Conservation (phyloP, 116 monocot genomes). For the Phalaenopsis hybrid region DNA sequence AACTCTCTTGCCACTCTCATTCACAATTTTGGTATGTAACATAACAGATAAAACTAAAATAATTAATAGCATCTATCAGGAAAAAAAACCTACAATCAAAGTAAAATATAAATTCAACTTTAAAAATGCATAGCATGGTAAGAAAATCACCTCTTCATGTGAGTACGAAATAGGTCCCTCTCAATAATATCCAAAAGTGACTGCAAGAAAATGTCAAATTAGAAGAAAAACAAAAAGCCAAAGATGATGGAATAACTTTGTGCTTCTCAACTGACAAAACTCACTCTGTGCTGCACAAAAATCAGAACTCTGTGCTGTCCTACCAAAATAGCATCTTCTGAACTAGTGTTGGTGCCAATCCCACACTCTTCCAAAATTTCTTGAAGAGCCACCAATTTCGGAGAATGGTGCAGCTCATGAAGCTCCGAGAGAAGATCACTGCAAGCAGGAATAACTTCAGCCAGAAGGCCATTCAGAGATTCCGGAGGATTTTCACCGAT, state of each 20-base stretch:
- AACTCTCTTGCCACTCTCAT: background rate
- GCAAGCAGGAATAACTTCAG: conserved; percentile 45
- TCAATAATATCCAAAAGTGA: conserved; percentile 87
- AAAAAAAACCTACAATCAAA: too few species aligned
- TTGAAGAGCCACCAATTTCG: conserved; percentile 90
- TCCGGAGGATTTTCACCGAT: conserved; percentile 62
- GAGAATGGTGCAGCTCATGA: conserved; percentile 79
- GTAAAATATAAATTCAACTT: background rate
- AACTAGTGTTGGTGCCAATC: conserved; percentile 53
- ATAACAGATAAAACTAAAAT: background rate
- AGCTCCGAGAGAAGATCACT: conserved; percentile 49
- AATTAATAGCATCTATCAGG: conserved; percentile 1
- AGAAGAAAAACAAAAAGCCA: background rate
- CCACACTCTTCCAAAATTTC: conserved; percentile 97
- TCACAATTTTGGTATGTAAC: background rate
- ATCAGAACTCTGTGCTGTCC: conserved; percentile 91
- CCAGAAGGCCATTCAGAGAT: conserved; percentile 30
- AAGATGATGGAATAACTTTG: background rate
- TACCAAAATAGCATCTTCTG: conserved; percentile 25
- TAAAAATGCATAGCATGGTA: background rate
- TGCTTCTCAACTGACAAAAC: background rate
- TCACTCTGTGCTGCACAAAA: conserved; percentile 90
- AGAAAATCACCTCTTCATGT: conserved; percentile 76
- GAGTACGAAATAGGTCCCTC: conserved; percentile 77
- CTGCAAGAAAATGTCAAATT: conserved; percentile 35